Conservation (phyloP, 805 yeast genomes). For the Ogataea trehaloabstinens region DNA sequence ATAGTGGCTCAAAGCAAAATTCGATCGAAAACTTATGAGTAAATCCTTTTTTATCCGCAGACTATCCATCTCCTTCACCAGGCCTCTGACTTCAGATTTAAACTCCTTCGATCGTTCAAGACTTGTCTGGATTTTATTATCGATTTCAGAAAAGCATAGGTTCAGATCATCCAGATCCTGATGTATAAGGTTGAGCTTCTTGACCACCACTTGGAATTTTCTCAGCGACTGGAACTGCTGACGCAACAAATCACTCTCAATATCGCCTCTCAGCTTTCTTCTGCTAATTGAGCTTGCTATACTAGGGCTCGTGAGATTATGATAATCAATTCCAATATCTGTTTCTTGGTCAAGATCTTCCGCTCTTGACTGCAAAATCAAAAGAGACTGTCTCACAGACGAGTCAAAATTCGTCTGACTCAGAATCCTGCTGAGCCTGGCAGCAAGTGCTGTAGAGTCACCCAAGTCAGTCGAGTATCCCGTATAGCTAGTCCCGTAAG, state of each 20-base stretch:
- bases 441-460: slow-evolving; percentile 31
- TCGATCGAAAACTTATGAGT: slow-evolving; percentile 51
- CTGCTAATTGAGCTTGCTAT: slow-evolving; percentile 60
- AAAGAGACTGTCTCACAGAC: slow-evolving; percentile 30
- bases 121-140: slow-evolving; percentile 23
- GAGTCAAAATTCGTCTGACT: slow-evolving; percentile 42
- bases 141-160: slow-evolving; percentile 21
- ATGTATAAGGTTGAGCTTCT: slow-evolving; percentile 34
- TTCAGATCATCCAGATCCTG: slow-evolving; percentile 29
- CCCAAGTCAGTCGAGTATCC: slow-evolving; percentile 7
- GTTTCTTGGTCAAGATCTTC: slow-evolving; percentile 20
- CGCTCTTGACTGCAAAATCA: slow-evolving; percentile 27
- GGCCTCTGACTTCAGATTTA: slow-evolving; percentile 16
- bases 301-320: slow-evolving; percentile 43
- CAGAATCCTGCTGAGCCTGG: slow-evolving; percentile 50
- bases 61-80: slow-evolving; percentile 33
- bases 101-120: slow-evolving; percentile 23
- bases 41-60: slow-evolving; percentile 50
- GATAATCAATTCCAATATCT: slow-evolving; percentile 19
- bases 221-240: slow-evolving; percentile 51
- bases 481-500: slow-evolving; percentile 5
- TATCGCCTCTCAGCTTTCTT: slow-evolving; percentile 54
- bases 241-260: slow-evolving; percentile 59
- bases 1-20: slow-evolving; percentile 66
- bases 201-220: slow-evolving; percentile 43